Percentiles rank a stretch among this genome's conserved stretches.
Conservation (phyloP, 2,329 filamentous ascomycete species). For the Epichloe bromicola region DNA sequence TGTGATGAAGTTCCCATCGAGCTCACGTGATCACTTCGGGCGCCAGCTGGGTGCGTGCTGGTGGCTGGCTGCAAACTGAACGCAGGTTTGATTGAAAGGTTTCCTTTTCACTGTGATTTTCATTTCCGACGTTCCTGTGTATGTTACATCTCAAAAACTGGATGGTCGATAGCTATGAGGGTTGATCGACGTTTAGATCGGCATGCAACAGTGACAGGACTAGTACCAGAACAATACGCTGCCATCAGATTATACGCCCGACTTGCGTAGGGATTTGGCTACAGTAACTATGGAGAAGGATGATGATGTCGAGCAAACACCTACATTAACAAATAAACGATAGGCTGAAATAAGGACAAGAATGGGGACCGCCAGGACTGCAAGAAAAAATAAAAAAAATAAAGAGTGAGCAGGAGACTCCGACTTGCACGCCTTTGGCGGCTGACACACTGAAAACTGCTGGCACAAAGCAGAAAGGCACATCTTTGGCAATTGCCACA, state of each 20-base stretch:
- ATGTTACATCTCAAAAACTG: not conserved
- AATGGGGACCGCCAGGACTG: not conserved
- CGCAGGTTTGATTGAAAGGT: no score
- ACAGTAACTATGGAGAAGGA: not conserved
- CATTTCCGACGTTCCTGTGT: not conserved
- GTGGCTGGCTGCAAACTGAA: no score
- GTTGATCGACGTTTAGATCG: not conserved
- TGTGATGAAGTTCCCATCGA: not conserved
- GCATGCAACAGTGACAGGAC: not conserved
- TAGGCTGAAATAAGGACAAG: conserved; percentile 1
- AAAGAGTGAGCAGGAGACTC: conserved; percentile 4
- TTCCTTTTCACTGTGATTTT: no score
- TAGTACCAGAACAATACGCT: not conserved
- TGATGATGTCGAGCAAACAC: conserved; percentile 1
- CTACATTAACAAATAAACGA: conserved; percentile 2
- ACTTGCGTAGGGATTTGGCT: no score
- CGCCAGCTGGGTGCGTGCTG: not conserved
- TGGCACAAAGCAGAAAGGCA: conserved; percentile 4
- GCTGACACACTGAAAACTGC: conserved; percentile 7
- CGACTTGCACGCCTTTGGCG: conserved; percentile 10
- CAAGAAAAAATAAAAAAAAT: conserved; percentile 1
- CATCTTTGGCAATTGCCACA: not conserved
- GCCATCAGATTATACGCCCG: no score
- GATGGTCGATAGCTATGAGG: no score
- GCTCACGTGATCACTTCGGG: conserved; percentile 9